A percentile compares a stretch with the other conserved stretches of the same genome.
Conservation (phyloP, 1,284 basidiomycete genomes). For the Naganishia sp. region DNA sequence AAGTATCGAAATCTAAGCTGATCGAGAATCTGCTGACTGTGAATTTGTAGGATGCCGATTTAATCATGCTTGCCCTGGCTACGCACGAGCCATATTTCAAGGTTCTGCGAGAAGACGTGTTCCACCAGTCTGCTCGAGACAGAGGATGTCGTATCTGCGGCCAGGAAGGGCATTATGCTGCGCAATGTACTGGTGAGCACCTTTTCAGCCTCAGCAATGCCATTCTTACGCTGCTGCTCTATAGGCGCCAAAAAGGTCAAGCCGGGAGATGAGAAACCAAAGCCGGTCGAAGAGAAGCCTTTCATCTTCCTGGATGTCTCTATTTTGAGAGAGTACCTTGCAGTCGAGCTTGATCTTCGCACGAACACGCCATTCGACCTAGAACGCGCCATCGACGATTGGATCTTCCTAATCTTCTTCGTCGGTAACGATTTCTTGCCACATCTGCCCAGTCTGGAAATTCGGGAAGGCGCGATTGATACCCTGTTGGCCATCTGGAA, state of each 20-base stretch:
- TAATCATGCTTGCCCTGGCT: conserved; percentile 97
- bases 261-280: conserved; percentile 63
- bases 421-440: conserved; percentile 99
- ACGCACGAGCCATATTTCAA: conserved; percentile 98
- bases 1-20: conserved; percentile 42
- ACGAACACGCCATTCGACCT: conserved; percentile 87
- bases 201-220: neutral
- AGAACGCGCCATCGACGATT: conserved; percentile 98
- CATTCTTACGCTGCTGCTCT: neutral
- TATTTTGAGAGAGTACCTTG: conserved; percentile 93
- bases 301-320: conserved; percentile 99
- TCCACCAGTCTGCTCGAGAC: conserved; percentile 63
- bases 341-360: conserved; percentile 86
- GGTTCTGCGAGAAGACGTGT: conserved; percentile 97
- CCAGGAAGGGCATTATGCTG: conserved; percentile 89
- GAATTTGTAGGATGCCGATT: conserved; percentile 79
- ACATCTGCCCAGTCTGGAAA: conserved; percentile 96
- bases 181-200: conserved; percentile 76
- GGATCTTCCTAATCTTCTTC: conserved; percentile 99
- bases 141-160: conserved; percentile 85
- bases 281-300: conserved; percentile 82
- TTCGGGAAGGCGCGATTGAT: conserved; percentile 98
- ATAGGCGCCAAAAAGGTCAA: conserved; percentile 57
- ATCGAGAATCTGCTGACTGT: neutral
- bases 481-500: conserved; percentile 95